Evolutionary conservation across 2,329 filamentous ascomycete species (phyloP), one percentile per base, ranked within the genome.

Genomic region (Botrytis medusae): DNA sequence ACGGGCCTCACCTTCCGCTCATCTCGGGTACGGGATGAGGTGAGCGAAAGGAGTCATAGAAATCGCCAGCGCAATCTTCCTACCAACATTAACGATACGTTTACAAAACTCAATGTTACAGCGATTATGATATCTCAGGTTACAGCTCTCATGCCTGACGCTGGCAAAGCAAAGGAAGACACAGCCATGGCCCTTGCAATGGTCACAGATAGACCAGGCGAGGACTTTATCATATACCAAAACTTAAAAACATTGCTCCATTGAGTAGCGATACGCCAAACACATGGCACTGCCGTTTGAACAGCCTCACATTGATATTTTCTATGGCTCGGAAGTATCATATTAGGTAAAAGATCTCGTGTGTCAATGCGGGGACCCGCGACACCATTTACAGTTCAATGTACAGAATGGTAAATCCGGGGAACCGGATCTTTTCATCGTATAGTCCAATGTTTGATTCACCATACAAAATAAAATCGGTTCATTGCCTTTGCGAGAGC

Each of bases 1-100:
- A 71, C 67, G 71, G 75, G 72, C 70, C 72, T 51, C 73, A 65
- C 70, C 74, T 75, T 75, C 75, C 75, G 75, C 54, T 9, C 48
- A 44, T 57, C 65, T 69, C 48, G 48, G n/a, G 68, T 57, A 67
- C 72, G 73, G 37, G 64, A 70, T 71, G 72, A 75, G 65, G 62
- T 72, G 69, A 74, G 40, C 51, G 54, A 67, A 67, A 44, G 37
- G 65, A 57, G 65, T 40, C 65, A 69, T 57, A 42, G 48, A 69
- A 29, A 18, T n/a, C 34, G 42, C 65, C 63, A 70, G 51, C 42
- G 34, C 62, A 48, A 70, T 51, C 62, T 68, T 37, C 40, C 59
- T 22, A 68, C 40, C 34, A 46, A 8, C 40, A 72, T 51, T 48
- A 9, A 51, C 40, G 37, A 60, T 34, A 37, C 29, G 29, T n/a